Base-by-base conservation (phyloP, 2,329 filamentous ascomycete species). In the Ascochyta pisi region DNA sequence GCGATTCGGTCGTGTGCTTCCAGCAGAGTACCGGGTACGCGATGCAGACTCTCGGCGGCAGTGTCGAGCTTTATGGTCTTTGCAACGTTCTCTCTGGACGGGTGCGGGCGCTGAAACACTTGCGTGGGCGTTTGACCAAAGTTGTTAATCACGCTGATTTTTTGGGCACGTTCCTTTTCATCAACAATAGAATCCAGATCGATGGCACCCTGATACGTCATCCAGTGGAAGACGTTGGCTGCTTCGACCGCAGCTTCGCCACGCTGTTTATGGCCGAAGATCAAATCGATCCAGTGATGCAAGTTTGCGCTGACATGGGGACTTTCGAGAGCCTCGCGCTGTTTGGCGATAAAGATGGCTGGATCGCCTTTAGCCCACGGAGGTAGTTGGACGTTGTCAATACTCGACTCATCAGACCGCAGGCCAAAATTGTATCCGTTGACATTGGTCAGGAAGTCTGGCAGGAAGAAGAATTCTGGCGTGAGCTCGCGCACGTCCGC, bases 71-170 rank as follows among this genome's bases (percentile, higher is more conserved):
- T 85, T 53, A 85, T 86, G 3, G 84, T 79, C 5, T 86, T 87
- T 50, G 87, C 84, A 22, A 85, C 81, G 4, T 83, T 77, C 52
- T 96, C 92, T 13, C 89, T 85, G n/a, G 84, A 78, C 3, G 90
- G 88, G 74, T 99, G 95, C 12, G 89, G 83, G 55, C 89, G 89
- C 40, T 86, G 85, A 73, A 98, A 99, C 15, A 98, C 89, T 73
- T 99, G 96, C 66, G 96, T 90, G 1, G 96, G 95, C 1, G 96
- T 99, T 74, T 99, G 95, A 0, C 95, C 95, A 75, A 99, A 99
- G 67, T 98, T 98, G 76, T 99, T 94, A 66, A 99, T 98, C 64
- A 97, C 96, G 31, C 92, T 92, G 50, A 96, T 97, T 0, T 92
- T 94, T 5, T 94, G 91, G 6, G 92, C 82, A 39, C 92, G 85